Evolutionary conservation across 495 filamentous ascomycete genomes (phyloP), one percentile per base, ranked within the genome.

Genomic region (Hyaloscypha variabilis): DNA sequence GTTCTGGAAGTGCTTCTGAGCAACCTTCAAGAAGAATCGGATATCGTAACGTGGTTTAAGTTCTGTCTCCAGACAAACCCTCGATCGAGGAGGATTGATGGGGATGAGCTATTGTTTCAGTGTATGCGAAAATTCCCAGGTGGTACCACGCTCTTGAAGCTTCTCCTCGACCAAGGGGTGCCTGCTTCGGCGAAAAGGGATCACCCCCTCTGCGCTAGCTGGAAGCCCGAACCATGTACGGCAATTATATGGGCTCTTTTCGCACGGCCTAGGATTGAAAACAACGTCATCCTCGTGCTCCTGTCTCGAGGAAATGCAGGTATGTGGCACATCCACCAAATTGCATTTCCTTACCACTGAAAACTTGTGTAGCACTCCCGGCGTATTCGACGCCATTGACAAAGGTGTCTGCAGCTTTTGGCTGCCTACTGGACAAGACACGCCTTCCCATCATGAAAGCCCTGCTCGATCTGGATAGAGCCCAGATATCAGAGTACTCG

Each of bases 51-150:
- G 30, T 63, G 60, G 46, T 63, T 53, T 55, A 55, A 63, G 25
- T 13, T 63, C 6, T 55, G 42, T 63, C 60, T 63, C 30, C 11
- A 63, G 46, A 49, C 53, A 36, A 6, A 61, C 23, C 30, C 58
- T 36, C 21, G 24, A 25, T 61, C 25, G 31, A 24, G 21, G 42
- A 63, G 34, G 23, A 63, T 53, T 54, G 26, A 28, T 28, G 21
- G 54, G 24, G 60, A 53, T 54, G 60, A 63, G 25, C 10, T 63
- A 34, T 14, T 63, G 50, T 53, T 63, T 24, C 60, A 63, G 31
- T 63, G 42, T 31, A 63, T 63, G 60, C 19, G 49, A 19, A 63
- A 63, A 54, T 63, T 63, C 52, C 60, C 60, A 55, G 23, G n/a
- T 14, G 60, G 60, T 19, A 55, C 60, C 60, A 28, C 2, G 25